phyloP scores from a whole-genome alignment of 495 filamentous ascomycete genomes.

The Xeromyces bisporus region DNA sequence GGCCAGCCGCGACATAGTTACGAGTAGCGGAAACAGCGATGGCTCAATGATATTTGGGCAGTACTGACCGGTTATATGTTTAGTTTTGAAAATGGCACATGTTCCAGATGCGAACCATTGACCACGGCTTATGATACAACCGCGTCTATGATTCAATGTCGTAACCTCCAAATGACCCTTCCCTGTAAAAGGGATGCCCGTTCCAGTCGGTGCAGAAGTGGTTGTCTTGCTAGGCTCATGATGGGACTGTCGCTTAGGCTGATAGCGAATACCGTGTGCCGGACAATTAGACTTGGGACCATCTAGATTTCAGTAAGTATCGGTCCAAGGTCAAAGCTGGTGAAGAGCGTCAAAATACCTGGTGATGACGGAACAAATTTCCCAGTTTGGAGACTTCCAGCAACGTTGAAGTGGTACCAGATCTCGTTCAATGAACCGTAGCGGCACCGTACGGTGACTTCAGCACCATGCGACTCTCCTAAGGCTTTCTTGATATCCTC shows the following conservation, averaged over 20 bases:
- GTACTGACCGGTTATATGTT: conserved; percentile 24
- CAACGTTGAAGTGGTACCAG: conserved; percentile 74
- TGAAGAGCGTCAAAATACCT: conserved; percentile 17
- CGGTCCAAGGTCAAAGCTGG: too few species aligned
- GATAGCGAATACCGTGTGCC: conserved; percentile 42
- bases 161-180: conserved; percentile 43
- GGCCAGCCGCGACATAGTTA: too few species aligned
- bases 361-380: conserved; percentile 49
- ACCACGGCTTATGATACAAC: conserved; percentile 53
- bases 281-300: conserved; percentile 49
- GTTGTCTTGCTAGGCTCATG: conserved; percentile 23
- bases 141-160: conserved; percentile 31
- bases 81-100: conserved; percentile 49
- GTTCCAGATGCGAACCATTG: conserved; percentile 54
- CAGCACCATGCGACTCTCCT: conserved; percentile 41
- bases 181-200: conserved; percentile 33
- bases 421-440: conserved; percentile 50
- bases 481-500: conserved; percentile 47
- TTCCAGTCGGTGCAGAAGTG: conserved; percentile 19
- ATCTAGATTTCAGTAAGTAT: conserved; percentile 17
- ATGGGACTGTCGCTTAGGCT: conserved; percentile 36
- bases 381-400: conserved; percentile 59
- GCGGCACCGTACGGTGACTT: conserved; percentile 53
- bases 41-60: not conserved
- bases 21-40: too few species aligned